Conservation (phyloP, 768 basidiomycete species). For the Suillus brevipes region DNA sequence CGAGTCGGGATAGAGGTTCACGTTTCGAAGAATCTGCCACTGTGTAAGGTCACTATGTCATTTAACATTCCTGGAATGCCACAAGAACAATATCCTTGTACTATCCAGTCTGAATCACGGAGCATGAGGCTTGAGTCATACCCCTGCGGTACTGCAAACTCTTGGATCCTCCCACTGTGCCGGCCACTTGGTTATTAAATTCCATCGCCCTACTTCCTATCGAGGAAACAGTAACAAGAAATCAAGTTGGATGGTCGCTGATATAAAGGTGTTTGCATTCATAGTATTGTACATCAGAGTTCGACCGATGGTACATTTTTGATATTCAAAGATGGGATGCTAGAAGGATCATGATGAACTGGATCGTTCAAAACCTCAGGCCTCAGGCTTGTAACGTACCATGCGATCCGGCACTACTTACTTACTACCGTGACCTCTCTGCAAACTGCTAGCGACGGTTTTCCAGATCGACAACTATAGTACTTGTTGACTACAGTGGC, state of each 20-base stretch:
- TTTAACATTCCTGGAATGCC: background rate
- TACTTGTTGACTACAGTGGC: no score
- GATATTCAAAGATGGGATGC: background rate
- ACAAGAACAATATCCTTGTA: background rate
- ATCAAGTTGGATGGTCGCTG: background rate
- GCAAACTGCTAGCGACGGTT: no score
- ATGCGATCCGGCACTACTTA: no score
- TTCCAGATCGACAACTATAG: no score
- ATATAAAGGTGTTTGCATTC: background rate
- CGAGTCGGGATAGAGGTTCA: conserved; percentile 9
- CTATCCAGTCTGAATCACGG: background rate
- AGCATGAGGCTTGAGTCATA: background rate
- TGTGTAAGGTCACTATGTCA: background rate
- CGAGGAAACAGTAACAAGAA: background rate
- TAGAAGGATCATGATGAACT: no score
- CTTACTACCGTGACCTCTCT: no score
- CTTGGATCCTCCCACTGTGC: background rate
- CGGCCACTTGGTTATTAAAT: background rate
- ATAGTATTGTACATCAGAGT: background rate
- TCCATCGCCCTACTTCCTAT: background rate
- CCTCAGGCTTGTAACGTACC: no score
- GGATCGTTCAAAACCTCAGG: no score
- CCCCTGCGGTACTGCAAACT: background rate
- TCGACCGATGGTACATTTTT: background rate
- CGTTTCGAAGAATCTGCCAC: background rate